A percentile compares a stretch with the other conserved stretches of the same genome.
phyloP scores from a whole-genome alignment of 768 basidiomycete species.

The Boletellus emodensis region DNA sequence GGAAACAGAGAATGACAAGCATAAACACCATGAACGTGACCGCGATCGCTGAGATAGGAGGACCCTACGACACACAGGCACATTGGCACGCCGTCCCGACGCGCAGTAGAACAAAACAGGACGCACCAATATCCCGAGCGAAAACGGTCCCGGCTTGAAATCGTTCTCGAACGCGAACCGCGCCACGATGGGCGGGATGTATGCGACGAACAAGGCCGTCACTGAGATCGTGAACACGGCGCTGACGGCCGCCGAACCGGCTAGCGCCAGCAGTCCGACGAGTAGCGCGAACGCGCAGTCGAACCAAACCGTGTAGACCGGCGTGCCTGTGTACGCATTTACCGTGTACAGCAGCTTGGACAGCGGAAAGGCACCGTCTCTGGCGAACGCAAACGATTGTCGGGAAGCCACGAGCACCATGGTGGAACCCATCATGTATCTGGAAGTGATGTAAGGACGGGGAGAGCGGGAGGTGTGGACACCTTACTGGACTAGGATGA shows the following conservation, averaged over 20 bases:
- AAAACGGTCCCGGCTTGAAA: conserved; percentile 44
- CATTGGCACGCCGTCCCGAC: background rate
- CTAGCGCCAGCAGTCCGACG: conserved; percentile 50
- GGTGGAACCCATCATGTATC: conserved; percentile 43
- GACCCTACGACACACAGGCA: conserved; percentile 38
- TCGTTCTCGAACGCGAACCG: conserved; percentile 44
- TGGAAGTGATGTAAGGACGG: conserved; percentile 4
- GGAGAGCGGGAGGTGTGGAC: background rate
- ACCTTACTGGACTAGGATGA: conserved; percentile 44
- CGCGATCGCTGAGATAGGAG: conserved; percentile 48
- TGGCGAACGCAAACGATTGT: conserved; percentile 52
- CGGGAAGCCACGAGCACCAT: conserved; percentile 46
- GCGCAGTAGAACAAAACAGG: background rate
- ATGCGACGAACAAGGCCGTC: conserved; percentile 41
- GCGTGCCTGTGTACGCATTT: conserved; percentile 47
- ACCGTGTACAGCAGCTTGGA: conserved; percentile 50
- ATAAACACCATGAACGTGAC: conserved; percentile 65
- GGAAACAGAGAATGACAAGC: conserved; percentile 59
- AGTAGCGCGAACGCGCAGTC: conserved; percentile 37
- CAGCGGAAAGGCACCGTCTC: conserved; percentile 58
- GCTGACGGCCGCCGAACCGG: conserved; percentile 49
- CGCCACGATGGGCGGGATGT: conserved; percentile 44
- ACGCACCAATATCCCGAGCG: conserved; percentile 39
- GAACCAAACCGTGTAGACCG: conserved; percentile 59
- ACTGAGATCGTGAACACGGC: conserved; percentile 51